Conservation (phyloP, 179 eudicot genomes). For the Silene coronaria region DNA sequence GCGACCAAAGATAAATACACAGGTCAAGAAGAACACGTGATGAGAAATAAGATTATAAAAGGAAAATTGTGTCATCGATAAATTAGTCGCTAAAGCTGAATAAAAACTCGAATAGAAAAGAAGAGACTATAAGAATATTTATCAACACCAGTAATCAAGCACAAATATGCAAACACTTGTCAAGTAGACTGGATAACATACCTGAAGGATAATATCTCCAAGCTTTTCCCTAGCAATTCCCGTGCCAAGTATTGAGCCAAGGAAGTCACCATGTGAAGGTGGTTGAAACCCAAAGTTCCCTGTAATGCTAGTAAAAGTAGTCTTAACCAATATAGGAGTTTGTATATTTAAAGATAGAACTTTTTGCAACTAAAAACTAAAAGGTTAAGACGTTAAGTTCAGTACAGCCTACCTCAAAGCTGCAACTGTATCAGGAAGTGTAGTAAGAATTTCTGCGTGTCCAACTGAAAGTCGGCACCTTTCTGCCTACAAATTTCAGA, state of each 20-base stretch:
- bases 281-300: constrained; percentile 83
- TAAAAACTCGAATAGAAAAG: background rate
- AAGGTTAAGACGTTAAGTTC: background rate
- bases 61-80: background rate
- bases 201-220: constrained; percentile 90
- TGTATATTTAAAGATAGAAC: background rate
- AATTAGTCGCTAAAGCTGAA: background rate
- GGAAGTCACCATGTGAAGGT: constrained; percentile 88
- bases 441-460: constrained; percentile 53
- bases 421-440: constrained; percentile 56
- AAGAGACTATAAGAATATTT: background rate
- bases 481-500: constrained; percentile 56
- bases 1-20: background rate
- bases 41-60: background rate
- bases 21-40: background rate
- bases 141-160: background rate
- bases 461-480: constrained; percentile 90
- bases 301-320: constrained; percentile 57
- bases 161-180: background rate
- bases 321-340: constrained; percentile 13
- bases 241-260: constrained; percentile 82
- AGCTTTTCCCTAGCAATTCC: constrained; percentile 87
- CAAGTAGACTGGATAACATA: constrained; percentile 17
- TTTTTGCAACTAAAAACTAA: background rate
- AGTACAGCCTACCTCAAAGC: constrained; percentile 59